Evolutionary conservation across 2,329 filamentous ascomycete genomes (phyloP), one percentile per base, ranked within the genome.

Genomic region (Pestalotiopsis sp.): DNA sequence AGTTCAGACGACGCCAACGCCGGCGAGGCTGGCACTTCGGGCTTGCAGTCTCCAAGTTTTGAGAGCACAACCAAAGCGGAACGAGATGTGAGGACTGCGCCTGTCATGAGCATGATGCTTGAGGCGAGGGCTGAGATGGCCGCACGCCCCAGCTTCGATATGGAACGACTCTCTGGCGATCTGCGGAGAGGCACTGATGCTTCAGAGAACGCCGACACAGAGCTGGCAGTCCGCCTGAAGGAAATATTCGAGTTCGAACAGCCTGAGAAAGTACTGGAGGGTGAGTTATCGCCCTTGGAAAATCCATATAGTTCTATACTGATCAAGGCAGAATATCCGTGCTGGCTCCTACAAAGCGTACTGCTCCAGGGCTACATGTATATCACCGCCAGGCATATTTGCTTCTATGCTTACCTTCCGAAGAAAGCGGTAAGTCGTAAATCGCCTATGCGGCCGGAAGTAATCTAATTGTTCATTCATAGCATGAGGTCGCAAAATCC

Each of bases 381-480:
- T 81, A 93, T 99, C 76, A 98, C 96, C 0, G 86, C 92, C 70
- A 92, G 91, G 74, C 96, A 99, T 78, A 92, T 98, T 70, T 98
- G 95, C 81, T 99, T 98, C 79, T 98, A 98, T 78, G 94, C 96
- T 52, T 98, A 98, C 78, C 87, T 98, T n/a, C 94, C 94, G 6
- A 97, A 95, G 84, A 97, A 96, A 85, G 90, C 92, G 65, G 92
- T 93, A 84, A 80, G 90, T 76, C 11, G 14, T 36, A 41, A 68
- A 57, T 56, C 31, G 2, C 5, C 6, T 25, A 61, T 41, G 25
- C 7, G 14, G n/a, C 6, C 25, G 6, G 12, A 39, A 27, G 49
- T 38, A 3, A 23, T 23, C 66, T 70, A n/a, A 63, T 17, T 49
- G 9, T 58, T 57, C 27, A 9, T 36, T 7, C 9, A 20, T 78